These are phyloP conservation scores for Hypholoma fasciculare DNA, from an alignment of 768 basidiomycete genomes.

Conservation along the genomic window DNA sequence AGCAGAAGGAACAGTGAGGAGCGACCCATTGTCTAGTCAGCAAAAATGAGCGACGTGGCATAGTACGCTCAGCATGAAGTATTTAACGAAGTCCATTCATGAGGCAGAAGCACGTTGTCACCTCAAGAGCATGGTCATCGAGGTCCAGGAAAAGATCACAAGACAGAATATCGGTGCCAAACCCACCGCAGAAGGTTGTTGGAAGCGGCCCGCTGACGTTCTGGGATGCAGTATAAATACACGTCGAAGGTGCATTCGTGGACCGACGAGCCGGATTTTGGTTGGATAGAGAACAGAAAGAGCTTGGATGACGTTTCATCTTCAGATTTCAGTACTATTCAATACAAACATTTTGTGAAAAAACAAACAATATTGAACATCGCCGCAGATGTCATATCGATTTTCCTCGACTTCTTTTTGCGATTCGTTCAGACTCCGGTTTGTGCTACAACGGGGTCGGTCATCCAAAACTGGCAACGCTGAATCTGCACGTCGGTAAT, in stretches of 20 bases:
- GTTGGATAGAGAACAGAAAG: not conserved
- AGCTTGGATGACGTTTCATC: too few species aligned
- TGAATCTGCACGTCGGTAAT: slow-evolving; percentile 29
- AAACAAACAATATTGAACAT: too few species aligned
- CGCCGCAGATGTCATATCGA: too few species aligned
- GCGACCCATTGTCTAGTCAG: not conserved
- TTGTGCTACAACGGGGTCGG: slow-evolving; percentile 30
- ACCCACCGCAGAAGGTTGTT: not conserved
- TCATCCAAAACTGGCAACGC: slow-evolving; percentile 44
- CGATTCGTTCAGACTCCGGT: slow-evolving; percentile 26
- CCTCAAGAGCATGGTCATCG: not conserved
- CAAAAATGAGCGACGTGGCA: not conserved
- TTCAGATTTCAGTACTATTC: too few species aligned
- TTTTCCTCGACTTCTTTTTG: too few species aligned
- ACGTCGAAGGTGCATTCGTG: not conserved
- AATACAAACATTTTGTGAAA: too few species aligned
- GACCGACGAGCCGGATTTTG: not conserved
- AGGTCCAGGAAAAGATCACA: not conserved
- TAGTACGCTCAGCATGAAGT: not conserved
- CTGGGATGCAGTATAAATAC: not conserved
- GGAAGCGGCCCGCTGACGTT: slow-evolving; percentile 3
- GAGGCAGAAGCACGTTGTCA: not conserved
- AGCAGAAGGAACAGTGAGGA: not conserved
- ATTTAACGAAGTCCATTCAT: not conserved
- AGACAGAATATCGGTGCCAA: not conserved